These are phyloP conservation scores for Apiotrichum gamsii DNA, from an alignment of 1,284 basidiomycete genomes.

Conservation along the genomic window DNA sequence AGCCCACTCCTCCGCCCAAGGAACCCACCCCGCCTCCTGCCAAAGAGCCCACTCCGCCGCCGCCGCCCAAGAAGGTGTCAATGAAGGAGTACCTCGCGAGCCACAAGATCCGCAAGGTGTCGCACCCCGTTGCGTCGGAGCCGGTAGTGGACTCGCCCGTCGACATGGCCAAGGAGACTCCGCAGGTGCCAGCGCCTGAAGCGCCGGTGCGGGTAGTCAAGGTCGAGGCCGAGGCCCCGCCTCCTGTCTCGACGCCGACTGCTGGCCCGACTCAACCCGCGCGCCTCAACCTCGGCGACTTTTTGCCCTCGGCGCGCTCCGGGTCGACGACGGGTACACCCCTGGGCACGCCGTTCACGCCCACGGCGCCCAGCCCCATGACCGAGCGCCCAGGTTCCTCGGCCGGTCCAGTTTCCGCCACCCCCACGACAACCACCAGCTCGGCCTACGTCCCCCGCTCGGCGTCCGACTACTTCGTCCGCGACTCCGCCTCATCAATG, in stretches of 20 bases:
- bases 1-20: not conserved
- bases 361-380: not conserved
- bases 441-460: slow-evolving; percentile 22
- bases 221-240: not conserved
- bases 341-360: slow-evolving; percentile 4
- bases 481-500: not conserved
- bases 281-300: slow-evolving; percentile 29
- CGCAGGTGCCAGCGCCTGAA: not conserved
- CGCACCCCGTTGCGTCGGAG: slow-evolving; percentile 7
- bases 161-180: not conserved
- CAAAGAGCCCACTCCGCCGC: not conserved
- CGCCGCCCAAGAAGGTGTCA: slow-evolving; percentile 32
- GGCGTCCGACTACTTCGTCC: slow-evolving; percentile 19
- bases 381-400: not conserved
- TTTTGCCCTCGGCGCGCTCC: slow-evolving; percentile 21
- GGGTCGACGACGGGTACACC: not conserved
- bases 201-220: not conserved
- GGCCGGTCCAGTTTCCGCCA: no score
- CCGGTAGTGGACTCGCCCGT: not conserved
- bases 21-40: not conserved
- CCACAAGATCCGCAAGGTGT: slow-evolving; percentile 34
- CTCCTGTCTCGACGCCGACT: not conserved
- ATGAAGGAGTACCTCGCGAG: slow-evolving; percentile 38
- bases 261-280: slow-evolving; percentile 1
- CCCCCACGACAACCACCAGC: slow-evolving; percentile 8